Percentiles rank a stretch among this genome's conserved stretches.
phyloP scores from a whole-genome alignment of 1,284 basidiomycete species.

The Vanrija sp. region DNA sequence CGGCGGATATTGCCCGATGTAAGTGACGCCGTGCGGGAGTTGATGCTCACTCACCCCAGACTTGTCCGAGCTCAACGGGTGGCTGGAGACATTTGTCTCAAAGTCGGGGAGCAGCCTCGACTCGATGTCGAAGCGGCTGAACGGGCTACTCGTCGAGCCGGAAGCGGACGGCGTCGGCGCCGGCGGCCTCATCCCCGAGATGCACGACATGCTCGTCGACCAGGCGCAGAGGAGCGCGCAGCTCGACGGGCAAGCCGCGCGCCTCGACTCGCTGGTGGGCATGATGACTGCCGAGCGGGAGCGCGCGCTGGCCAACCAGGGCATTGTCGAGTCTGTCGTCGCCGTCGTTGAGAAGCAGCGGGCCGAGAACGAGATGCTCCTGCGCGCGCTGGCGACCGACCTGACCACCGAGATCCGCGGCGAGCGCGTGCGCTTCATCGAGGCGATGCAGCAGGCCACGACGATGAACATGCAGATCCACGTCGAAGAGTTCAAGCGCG shows the following conservation, averaged over 20 bases:
- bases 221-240: conserved; percentile 30
- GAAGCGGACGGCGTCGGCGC: conserved; percentile 8
- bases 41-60: conserved; percentile 23
- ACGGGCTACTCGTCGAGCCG: conserved; percentile 57
- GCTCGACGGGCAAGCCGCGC: conserved; percentile 30
- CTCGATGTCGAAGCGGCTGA: conserved; percentile 58
- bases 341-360: conserved; percentile 63
- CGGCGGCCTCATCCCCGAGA: conserved; percentile 28
- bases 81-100: conserved; percentile 75
- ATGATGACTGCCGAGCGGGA: conserved; percentile 43
- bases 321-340: conserved; percentile 59
- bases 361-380: conserved; percentile 63
- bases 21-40: conserved; percentile 14
- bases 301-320: conserved; percentile 22
- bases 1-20: conserved; percentile 46
- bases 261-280: conserved; percentile 38
- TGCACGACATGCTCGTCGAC: conserved; percentile 42
- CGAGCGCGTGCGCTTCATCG: conserved; percentile 75
- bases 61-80: conserved; percentile 52
- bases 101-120: conserved; percentile 68
- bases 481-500: conserved; percentile 59
- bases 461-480: conserved; percentile 76
- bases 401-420: conserved; percentile 75
- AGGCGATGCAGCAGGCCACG: conserved; percentile 85
- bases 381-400: conserved; percentile 66